Percentiles rank a stretch among this genome's conserved stretches.
Conservation (phyloP, 441 rosid species). For the Populus tomentosa region DNA sequence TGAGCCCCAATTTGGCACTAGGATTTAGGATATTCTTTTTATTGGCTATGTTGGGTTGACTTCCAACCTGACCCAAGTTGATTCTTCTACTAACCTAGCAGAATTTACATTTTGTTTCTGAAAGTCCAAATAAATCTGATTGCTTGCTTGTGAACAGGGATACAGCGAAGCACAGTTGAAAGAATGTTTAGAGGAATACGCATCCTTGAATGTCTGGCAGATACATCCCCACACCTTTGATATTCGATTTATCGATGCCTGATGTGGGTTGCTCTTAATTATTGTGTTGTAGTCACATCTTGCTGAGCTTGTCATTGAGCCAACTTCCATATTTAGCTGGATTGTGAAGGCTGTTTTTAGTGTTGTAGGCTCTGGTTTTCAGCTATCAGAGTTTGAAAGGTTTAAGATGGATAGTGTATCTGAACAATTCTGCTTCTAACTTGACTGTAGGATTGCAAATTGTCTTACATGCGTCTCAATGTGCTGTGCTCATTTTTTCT, state of each 20-base stretch:
- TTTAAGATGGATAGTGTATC: neutral
- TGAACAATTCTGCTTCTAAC: neutral
- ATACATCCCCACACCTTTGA: slow-evolving; percentile 93
- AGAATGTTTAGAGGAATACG: slow-evolving; percentile 97
- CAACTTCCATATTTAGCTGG: neutral
- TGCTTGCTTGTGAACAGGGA: slow-evolving; percentile 58
- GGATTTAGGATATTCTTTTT: neutral
- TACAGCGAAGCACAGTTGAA: slow-evolving; percentile 98
- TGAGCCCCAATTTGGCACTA: neutral
- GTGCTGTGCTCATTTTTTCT: neutral
- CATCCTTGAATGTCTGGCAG: slow-evolving; percentile 96
- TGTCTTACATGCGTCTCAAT: neutral
- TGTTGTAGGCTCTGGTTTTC: neutral
- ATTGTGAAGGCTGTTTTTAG: neutral
- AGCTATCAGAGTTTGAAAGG: neutral
- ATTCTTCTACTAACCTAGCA: neutral
- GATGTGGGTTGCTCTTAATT: slow-evolving; percentile 13
- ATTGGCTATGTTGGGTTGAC: neutral
- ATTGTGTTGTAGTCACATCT: neutral
- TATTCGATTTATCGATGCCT: slow-evolving; percentile 78
- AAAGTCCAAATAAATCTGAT: neutral
- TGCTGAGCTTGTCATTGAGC: neutral
- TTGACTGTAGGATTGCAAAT: neutral
- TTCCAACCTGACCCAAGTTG: neutral
- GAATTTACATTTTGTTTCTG: neutral